Conservation (phyloP, 768 basidiomycete genomes). For the Kwoniella shandongensis region DNA sequence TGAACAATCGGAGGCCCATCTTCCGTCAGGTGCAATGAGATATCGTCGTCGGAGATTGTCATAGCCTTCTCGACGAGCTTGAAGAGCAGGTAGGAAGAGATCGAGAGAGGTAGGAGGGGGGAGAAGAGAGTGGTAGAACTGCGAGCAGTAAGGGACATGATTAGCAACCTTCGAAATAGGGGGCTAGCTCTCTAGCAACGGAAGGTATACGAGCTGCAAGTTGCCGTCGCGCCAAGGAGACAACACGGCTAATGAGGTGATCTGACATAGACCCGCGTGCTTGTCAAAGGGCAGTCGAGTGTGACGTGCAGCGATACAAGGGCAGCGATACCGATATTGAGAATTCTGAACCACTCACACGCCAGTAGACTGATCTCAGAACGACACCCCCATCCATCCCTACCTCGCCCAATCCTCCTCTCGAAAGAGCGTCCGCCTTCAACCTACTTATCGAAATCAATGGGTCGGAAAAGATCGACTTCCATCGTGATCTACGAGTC, state of each 20-base stretch:
- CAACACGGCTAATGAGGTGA: too few relatives aligned
- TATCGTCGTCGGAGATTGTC: slow-evolving; percentile 38
- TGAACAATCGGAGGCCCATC: slow-evolving; percentile 52
- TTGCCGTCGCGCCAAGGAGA: too few relatives aligned
- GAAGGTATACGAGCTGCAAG: too few relatives aligned
- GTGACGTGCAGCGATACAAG: too few relatives aligned
- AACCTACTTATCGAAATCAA: slow-evolving; percentile 33
- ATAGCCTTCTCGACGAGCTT: slow-evolving; percentile 29
- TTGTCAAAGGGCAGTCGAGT: too few relatives aligned
- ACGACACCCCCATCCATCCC: slow-evolving; percentile 34
- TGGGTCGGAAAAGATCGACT: slow-evolving; percentile 36
- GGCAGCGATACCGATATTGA: too few relatives aligned
- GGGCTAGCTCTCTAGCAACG: too few relatives aligned
- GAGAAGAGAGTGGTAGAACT: slow-evolving; percentile 43
- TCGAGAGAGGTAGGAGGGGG: slow-evolving; percentile 40
- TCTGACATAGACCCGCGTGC: too few relatives aligned
- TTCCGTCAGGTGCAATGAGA: slow-evolving; percentile 49
- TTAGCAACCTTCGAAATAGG: too few relatives aligned
- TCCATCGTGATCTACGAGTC: slow-evolving; percentile 29
- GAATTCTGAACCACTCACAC: slow-evolving; percentile 36
- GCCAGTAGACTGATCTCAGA: slow-evolving; percentile 49
- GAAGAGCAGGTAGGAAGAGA: slow-evolving; percentile 27
- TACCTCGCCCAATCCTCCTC: slow-evolving; percentile 32
- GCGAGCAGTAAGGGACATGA: background rate
- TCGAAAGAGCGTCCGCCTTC: slow-evolving; percentile 26